Evolutionary conservation across 495 filamentous ascomycete species (phyloP).

Genomic region (Hypoxylon intermedium): DNA sequence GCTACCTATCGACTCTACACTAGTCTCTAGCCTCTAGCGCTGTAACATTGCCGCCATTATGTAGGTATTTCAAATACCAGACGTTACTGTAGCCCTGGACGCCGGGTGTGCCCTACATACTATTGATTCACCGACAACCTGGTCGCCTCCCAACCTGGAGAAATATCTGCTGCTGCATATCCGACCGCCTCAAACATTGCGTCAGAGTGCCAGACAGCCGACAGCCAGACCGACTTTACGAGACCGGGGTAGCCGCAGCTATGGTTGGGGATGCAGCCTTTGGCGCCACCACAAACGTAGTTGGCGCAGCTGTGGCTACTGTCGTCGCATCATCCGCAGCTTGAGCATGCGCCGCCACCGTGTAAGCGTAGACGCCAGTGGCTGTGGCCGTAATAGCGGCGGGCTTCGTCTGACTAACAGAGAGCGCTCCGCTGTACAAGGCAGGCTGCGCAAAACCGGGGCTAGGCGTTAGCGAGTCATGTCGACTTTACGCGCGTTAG

Average conservation of each 20-base stretch:
- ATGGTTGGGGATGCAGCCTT: conserved; percentile 16
- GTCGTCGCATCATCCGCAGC: conserved; percentile 3
- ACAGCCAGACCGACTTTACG: neutral
- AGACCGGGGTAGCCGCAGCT: conserved; percentile 7
- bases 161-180: neutral
- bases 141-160: neutral
- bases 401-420: conserved; percentile 34
- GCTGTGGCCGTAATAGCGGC: conserved; percentile 35
- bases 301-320: conserved; percentile 9
- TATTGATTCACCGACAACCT: conserved; percentile 11
- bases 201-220: neutral
- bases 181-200: neutral
- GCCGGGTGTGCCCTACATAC: neutral
- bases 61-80: conserved; percentile 4
- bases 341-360: conserved; percentile 9
- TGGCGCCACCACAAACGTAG: conserved; percentile 18
- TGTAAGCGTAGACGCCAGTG: conserved; percentile 25
- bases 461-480: too few relatives aligned
- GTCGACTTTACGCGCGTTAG: too few relatives aligned
- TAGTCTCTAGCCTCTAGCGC: neutral
- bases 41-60: conserved; percentile 8
- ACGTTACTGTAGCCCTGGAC: too few relatives aligned
- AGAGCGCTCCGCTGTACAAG: conserved; percentile 40
- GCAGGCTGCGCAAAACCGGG: conserved; percentile 38
- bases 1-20: too few relatives aligned